Base-by-base conservation (phyloP, 192 early-diverging fungal genomes). In the Chytriomyces confervae region DNA sequence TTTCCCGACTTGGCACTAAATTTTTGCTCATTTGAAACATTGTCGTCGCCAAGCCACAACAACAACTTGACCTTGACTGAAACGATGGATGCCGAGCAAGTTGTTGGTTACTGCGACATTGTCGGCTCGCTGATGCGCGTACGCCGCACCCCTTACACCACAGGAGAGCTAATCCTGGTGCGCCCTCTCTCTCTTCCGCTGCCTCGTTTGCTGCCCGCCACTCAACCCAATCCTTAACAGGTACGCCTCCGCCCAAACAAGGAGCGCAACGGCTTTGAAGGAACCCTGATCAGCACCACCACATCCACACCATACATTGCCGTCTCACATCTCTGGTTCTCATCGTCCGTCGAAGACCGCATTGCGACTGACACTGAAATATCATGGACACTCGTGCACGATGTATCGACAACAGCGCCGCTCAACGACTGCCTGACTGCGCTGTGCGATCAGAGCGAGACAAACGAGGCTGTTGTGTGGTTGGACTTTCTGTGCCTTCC, bases 401-500 rank as follows among this genome's bases (percentile, higher is more conserved):
- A 16, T 11, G 3, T 29, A 11, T 27, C 63, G 11, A 27, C 63
- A 23, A 65, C 63, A 65, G 63, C 3, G 36, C 63, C 63, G 18
- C 6, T 65, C 3, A 65, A 65, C 5, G 20, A 43, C 6, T 23
- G 18, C 36, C 27, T 65, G 24, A 65, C 24, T 11, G 24, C 24
- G 11, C 63, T 65, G 11, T 65, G 63, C 36, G 36, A 65, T 16
- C 18, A 23, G 18, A 16, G 13, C 9, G 16, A 65, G 10, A 11
- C 63, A 11, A 24, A 24, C 10, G 63, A 65, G 24, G 36, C 24
- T 24, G n/a, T 65, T 10, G 24, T 65, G 10, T 65, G 63, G 63
- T n/a, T 65, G n/a, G 63, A 65, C 24, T 65, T 65, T 65, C 36
- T 65, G 16, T 65, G 63, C 63, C 24, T 65, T 10, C 63, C 63